Evolutionary conservation across 2,329 filamentous ascomycete species (phyloP).

Genomic region (Leptographium procerum): DNA sequence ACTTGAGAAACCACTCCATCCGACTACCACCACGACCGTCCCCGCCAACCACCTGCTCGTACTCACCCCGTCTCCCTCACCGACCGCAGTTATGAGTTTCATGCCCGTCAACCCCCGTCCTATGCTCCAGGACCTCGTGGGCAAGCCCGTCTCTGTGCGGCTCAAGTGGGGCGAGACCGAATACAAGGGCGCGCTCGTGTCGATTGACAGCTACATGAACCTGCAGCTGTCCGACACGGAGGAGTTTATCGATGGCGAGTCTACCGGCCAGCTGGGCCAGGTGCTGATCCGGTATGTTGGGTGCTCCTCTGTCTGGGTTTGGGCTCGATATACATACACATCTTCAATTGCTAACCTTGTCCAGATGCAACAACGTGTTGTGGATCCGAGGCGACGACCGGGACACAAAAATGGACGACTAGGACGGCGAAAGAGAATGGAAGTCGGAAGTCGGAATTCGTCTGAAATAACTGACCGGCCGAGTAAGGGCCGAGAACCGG

Average conservation of each 20-base stretch:
- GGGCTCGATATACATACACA: too few species aligned
- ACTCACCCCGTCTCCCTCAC: neutral
- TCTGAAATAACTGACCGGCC: neutral
- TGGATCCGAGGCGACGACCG: constrained; percentile 61
- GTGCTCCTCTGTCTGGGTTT: neutral
- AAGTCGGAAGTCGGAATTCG: neutral
- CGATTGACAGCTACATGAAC: constrained; percentile 98
- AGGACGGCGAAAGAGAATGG: neutral
- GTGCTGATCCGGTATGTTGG: constrained; percentile 69
- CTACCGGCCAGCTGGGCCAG: constrained; percentile 73
- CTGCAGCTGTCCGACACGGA: constrained; percentile 83
- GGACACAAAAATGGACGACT: constrained; percentile 47
- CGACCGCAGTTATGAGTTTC: constrained; percentile 34
- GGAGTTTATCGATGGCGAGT: constrained; percentile 84
- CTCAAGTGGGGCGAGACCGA: constrained; percentile 98
- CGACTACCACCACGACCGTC: neutral
- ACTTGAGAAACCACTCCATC: neutral
- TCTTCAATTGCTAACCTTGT: neutral
- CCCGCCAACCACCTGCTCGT: neutral
- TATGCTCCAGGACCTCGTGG: constrained; percentile 86
- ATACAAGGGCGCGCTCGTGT: constrained; percentile 82
- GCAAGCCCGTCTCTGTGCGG: constrained; percentile 81
- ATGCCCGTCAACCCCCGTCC: constrained; percentile 94
- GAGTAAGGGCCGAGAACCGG: neutral
- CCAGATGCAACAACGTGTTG: constrained; percentile 70